phyloP scores from a whole-genome alignment of 2,329 filamentous ascomycete genomes.

The Colletotrichum neosansevieriae region DNA sequence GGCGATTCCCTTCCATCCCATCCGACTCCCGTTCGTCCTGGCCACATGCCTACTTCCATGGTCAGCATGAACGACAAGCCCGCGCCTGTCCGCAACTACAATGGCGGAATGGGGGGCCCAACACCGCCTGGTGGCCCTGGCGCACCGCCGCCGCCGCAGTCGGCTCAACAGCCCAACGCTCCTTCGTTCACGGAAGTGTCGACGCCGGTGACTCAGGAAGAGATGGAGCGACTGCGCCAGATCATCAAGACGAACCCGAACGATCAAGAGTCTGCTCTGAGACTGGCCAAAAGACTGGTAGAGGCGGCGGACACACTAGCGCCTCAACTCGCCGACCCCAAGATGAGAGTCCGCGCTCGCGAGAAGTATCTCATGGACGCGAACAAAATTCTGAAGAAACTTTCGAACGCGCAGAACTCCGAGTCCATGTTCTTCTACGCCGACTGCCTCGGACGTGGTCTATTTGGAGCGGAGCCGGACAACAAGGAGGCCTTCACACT shows the following conservation, averaged over 20 bases:
- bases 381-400: constrained; percentile 91
- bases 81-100: constrained; percentile 69
- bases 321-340: constrained; percentile 73
- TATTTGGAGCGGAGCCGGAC: constrained; percentile 83
- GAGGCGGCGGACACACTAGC: constrained; percentile 86
- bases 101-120: constrained; percentile 61
- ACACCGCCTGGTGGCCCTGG: constrained; percentile 44
- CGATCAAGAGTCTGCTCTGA: constrained; percentile 78
- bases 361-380: constrained; percentile 89
- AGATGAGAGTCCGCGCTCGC: constrained; percentile 78
- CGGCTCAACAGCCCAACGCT: constrained; percentile 43
- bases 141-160: constrained; percentile 52
- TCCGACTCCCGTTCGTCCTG: constrained; percentile 72
- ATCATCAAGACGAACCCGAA: constrained; percentile 77
- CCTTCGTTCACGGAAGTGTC: constrained; percentile 28
- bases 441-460: constrained; percentile 86
- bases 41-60: constrained; percentile 70
- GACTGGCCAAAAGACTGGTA: constrained; percentile 84
- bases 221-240: constrained; percentile 81
- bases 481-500: constrained; percentile 92
- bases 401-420: constrained; percentile 77
- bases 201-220: constrained; percentile 78
- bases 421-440: constrained; percentile 96
- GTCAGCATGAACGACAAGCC: constrained; percentile 69
- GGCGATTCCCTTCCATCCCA: constrained; percentile 68